These are phyloP conservation scores for Calonectria leucothoes DNA, from an alignment of 2,329 filamentous ascomycete species.

Conservation along the genomic window DNA sequence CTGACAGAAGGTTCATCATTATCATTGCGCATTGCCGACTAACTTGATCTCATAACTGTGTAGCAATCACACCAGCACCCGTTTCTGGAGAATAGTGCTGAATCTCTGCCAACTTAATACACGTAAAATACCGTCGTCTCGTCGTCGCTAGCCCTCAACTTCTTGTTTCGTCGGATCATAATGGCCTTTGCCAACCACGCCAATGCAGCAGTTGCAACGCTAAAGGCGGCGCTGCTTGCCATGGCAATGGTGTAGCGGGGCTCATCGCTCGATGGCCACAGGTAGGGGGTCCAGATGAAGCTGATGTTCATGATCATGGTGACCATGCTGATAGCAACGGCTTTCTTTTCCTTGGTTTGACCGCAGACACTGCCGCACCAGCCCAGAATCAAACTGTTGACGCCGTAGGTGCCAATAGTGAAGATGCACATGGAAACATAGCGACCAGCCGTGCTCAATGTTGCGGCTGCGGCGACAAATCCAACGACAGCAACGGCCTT, in stretches of 20 bases:
- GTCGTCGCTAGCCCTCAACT: constrained; percentile 40
- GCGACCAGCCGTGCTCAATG: constrained; percentile 28
- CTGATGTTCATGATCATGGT: constrained; percentile 30
- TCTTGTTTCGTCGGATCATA: constrained; percentile 50
- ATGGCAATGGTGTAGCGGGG: constrained; percentile 30
- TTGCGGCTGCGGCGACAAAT: constrained; percentile 41
- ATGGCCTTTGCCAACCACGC: constrained; percentile 52
- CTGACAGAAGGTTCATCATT: neutral
- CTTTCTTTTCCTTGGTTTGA: constrained; percentile 60
- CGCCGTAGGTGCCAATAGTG: constrained; percentile 50
- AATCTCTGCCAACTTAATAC: constrained; percentile 27
- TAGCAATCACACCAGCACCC: too few species aligned
- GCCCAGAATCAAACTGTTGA: constrained; percentile 57
- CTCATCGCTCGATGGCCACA: constrained; percentile 25
- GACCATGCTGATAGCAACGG: constrained; percentile 50
- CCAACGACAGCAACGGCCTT: constrained; percentile 52
- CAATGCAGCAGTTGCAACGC: constrained; percentile 47
- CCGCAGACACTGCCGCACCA: constrained; percentile 55
- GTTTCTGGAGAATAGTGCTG: too few species aligned
- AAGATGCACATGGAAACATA: constrained; percentile 50
- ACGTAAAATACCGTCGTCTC: constrained; percentile 42
- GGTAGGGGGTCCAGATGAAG: constrained; percentile 29
- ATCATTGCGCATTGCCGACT: neutral
- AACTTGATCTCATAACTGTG: neutral
- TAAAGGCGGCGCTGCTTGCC: constrained; percentile 35